Conservation (phyloP, 2,329 filamentous ascomycete species). For the Fusarium napiforme region DNA sequence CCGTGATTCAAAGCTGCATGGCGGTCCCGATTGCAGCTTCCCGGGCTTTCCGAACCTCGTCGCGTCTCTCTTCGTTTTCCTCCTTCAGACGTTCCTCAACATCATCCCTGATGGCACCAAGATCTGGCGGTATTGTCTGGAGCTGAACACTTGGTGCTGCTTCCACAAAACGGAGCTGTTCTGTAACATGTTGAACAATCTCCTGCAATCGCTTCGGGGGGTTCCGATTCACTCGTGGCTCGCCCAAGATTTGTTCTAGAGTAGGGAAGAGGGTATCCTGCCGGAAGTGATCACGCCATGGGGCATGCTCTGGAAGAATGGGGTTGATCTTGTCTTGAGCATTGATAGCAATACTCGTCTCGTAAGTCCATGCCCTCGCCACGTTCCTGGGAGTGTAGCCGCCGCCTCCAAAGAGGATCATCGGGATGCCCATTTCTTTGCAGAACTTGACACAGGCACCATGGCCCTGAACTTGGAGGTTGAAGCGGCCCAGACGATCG, state of each 20-base stretch:
- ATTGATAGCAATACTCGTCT: constrained; percentile 89
- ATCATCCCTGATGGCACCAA: constrained; percentile 73
- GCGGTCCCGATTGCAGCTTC: constrained; percentile 68
- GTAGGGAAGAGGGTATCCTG: constrained; percentile 89
- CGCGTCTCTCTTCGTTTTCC: constrained; percentile 68
- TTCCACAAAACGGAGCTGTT: constrained; percentile 87
- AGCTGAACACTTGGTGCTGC: constrained; percentile 89
- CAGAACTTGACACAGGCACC: constrained; percentile 90
- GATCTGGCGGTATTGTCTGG: constrained; percentile 80
- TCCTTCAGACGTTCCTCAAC: constrained; percentile 76
- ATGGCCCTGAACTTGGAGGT: constrained; percentile 94
- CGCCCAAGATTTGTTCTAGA: constrained; percentile 75
- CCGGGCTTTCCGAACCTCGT: constrained; percentile 61
- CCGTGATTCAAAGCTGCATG: constrained; percentile 61
- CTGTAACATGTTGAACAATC: constrained; percentile 80
- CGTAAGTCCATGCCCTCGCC: constrained; percentile 94
- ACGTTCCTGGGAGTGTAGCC: constrained; percentile 98
- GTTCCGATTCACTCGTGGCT: constrained; percentile 81
- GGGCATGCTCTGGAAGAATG: constrained; percentile 80
- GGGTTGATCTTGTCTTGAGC: constrained; percentile 76
- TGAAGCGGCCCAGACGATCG: constrained; percentile 94
- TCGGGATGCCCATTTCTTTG: constrained; percentile 81
- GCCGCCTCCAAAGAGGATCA: constrained; percentile 92
- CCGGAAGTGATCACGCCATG: constrained; percentile 89
- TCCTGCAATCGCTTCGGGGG: constrained; percentile 78